phyloP scores from a whole-genome alignment of 768 basidiomycete genomes.

The Suillus clintonianus region DNA sequence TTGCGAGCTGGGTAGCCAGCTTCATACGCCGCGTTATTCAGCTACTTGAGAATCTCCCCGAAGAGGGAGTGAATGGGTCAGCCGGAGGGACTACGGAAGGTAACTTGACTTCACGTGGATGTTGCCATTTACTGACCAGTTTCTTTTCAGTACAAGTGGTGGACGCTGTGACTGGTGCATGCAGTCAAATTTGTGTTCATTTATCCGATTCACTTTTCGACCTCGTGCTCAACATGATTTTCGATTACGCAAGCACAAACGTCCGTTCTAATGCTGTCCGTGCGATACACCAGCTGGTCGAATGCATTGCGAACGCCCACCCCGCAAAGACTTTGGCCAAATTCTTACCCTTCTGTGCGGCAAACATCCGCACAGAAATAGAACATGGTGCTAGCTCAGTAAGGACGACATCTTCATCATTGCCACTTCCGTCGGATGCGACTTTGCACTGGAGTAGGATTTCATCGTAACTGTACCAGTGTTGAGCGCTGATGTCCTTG shows the following conservation, averaged over 20 bases:
- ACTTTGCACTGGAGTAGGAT: conserved; percentile 84
- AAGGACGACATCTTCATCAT: conserved; percentile 68
- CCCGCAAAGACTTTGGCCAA: conserved; percentile 75
- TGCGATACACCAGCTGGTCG: conserved; percentile 83
- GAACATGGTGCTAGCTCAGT: conserved; percentile 82
- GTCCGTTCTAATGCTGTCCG: conserved; percentile 85
- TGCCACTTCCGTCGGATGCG: conserved; percentile 75
- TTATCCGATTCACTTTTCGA: conserved; percentile 76
- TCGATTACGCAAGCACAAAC: conserved; percentile 78
- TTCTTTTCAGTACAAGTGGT: conserved; percentile 63
- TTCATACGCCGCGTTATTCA: conserved; percentile 80
- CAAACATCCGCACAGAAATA: conserved; percentile 73
- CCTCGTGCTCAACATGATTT: conserved; percentile 80
- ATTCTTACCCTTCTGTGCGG: conserved; percentile 73
- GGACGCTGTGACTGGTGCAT: conserved; percentile 74
- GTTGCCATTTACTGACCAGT: neutral
- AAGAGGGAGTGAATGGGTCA: conserved; percentile 68
- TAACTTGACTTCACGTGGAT: conserved; percentile 21
- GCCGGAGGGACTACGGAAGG: conserved; percentile 69
- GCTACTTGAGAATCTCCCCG: conserved; percentile 82
- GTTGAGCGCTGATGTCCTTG: neutral
- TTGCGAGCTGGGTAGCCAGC: conserved; percentile 82
- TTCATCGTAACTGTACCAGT: neutral
- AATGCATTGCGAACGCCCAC: conserved; percentile 81
- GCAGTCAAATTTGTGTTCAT: conserved; percentile 61